phyloP scores from a whole-genome alignment of 306 rosid genomes.

The Malus domestica region ASM211411v1 NC_041794.1:32234001-32234500 shows the following conservation, averaged over 20 bases:
- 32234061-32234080: not conserved
- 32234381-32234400: too few relatives aligned
- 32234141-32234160: not conserved
- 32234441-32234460: not conserved
- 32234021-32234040: not conserved
- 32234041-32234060: not conserved
- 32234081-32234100: slow-evolving; percentile 4
- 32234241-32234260: too few relatives aligned
- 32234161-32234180: not conserved
- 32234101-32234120: not conserved
- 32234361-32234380: too few relatives aligned
- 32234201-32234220: not conserved
- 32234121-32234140: not conserved
- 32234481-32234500: fast-evolving
- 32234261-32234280: too few relatives aligned
- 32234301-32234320: too few relatives aligned
- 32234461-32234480: not conserved
- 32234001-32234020: not conserved
- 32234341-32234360: too few relatives aligned
- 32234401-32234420: too few relatives aligned
- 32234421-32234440: not conserved
- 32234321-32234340: too few relatives aligned
- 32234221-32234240: not conserved
- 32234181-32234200: too few relatives aligned
- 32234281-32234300: too few relatives aligned